Evolutionary conservation across 2,329 filamentous ascomycete species (phyloP).

Genomic region (Beauveria scarabaeidicola): DNA sequence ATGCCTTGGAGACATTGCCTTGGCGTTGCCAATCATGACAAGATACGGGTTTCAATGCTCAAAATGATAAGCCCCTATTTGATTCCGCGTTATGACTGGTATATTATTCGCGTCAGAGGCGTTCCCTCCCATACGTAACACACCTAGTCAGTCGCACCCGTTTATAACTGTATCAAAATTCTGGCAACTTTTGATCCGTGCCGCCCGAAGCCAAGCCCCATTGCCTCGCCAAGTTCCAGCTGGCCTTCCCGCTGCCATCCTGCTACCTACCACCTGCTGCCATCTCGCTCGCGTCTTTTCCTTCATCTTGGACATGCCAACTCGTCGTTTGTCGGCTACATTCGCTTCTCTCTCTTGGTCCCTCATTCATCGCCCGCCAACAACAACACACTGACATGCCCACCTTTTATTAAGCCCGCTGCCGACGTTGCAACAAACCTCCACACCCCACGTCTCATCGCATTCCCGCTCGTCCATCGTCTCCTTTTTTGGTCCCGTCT

Average conservation of each 20-base stretch:
- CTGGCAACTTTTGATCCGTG: neutral
- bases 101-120: neutral
- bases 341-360: neutral
- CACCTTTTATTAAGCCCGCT: slow-evolving; percentile 34
- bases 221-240: neutral
- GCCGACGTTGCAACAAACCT: slow-evolving; percentile 4
- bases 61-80: neutral
- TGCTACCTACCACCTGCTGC: neutral
- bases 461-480: neutral
- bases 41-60: neutral
- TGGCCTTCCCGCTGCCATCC: neutral
- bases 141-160: no score
- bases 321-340: neutral
- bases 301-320: neutral
- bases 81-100: neutral
- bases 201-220: neutral
- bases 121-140: neutral
- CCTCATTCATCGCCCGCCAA: neutral
- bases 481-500: neutral
- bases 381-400: slow-evolving; percentile 44
- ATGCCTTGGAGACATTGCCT: neutral
- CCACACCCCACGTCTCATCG: slow-evolving; percentile 3
- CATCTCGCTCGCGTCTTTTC: neutral
- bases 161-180: no score
- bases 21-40: neutral